phyloP scores from a whole-genome alignment of 225 moss, liverwort and hornwort genomes.

The Neckera pumila region DNA sequence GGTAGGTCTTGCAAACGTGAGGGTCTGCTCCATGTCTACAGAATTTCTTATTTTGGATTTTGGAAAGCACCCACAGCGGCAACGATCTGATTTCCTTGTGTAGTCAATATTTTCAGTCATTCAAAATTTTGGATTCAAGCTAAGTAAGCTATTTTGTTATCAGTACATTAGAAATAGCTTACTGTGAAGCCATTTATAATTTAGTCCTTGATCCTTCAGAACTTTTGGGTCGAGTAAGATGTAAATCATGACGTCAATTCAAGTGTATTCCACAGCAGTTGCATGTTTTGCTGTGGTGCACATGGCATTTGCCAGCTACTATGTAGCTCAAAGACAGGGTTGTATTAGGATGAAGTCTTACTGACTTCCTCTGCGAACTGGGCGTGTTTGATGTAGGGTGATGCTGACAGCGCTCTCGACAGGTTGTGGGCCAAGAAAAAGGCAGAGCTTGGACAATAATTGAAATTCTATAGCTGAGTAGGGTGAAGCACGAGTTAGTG shows the following conservation, averaged over 20 bases:
- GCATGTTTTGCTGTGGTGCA: background rate
- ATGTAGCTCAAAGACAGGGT: background rate
- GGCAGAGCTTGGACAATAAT: constrained; percentile 17
- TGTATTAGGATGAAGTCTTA: background rate
- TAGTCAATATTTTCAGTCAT: background rate
- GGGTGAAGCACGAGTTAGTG: background rate
- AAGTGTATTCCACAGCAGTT: background rate
- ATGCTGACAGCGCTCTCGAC: constrained; percentile 28
- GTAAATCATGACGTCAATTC: background rate
- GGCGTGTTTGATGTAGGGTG: constrained; percentile 4
- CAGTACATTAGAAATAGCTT: too few relatives aligned
- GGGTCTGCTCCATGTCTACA: background rate
- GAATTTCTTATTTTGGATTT: background rate
- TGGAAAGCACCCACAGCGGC: too few relatives aligned
- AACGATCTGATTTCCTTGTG: background rate
- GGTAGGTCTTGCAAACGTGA: background rate
- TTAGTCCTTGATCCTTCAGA: background rate
- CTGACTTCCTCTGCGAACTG: background rate
- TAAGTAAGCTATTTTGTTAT: too few relatives aligned
- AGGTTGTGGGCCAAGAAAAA: constrained; percentile 27
- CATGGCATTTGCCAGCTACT: background rate
- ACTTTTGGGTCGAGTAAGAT: background rate
- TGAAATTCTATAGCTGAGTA: background rate
- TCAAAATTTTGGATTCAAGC: background rate
- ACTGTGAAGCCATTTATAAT: too few relatives aligned